Conservation (phyloP, 2,329 filamentous ascomycete species). For the Fonsecaea pedrosoi region DNA sequence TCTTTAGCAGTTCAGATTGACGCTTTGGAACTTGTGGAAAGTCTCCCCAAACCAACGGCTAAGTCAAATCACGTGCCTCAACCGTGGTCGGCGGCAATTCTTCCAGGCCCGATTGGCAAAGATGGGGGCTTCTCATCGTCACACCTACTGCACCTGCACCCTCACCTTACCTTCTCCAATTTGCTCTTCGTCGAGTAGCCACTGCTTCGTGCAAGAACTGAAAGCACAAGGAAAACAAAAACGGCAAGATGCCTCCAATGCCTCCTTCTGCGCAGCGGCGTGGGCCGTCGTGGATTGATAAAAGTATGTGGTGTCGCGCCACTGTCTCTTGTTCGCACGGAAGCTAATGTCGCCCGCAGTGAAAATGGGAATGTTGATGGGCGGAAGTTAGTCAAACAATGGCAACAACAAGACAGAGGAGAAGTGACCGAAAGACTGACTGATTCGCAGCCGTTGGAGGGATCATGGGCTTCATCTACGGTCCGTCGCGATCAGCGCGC, state of each 20-base stretch:
- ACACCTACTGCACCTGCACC: constrained; percentile 1
- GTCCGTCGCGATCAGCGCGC: constrained; percentile 56
- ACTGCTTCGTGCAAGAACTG: background rate
- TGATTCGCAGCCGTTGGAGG: constrained; percentile 77
- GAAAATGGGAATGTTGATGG: constrained; percentile 99
- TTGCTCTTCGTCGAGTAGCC: constrained; percentile 1
- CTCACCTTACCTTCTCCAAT: constrained; percentile 17
- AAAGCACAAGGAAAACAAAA: background rate
- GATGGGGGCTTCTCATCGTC: background rate
- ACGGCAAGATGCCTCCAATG: constrained; percentile 43
- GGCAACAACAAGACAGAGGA: background rate
- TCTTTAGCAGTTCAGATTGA: constrained; percentile 32
- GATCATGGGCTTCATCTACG: constrained; percentile 98
- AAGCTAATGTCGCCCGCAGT: constrained; percentile 61
- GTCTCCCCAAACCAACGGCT: constrained; percentile 7
- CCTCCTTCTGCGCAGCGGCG: constrained; percentile 43
- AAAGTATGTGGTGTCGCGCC: constrained; percentile 60
- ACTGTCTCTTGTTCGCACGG: constrained; percentile 12
- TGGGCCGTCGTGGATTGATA: constrained; percentile 73
- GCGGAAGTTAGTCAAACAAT: constrained; percentile 75
- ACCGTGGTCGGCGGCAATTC: constrained; percentile 2
- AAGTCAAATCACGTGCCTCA: constrained; percentile 10
- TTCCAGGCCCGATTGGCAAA: constrained; percentile 1
- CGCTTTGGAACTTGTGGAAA: constrained; percentile 15
- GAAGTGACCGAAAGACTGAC: constrained; percentile 33